Conservation (phyloP, 768 basidiomycete genomes). For the Kwoniella dejecticola region DNA sequence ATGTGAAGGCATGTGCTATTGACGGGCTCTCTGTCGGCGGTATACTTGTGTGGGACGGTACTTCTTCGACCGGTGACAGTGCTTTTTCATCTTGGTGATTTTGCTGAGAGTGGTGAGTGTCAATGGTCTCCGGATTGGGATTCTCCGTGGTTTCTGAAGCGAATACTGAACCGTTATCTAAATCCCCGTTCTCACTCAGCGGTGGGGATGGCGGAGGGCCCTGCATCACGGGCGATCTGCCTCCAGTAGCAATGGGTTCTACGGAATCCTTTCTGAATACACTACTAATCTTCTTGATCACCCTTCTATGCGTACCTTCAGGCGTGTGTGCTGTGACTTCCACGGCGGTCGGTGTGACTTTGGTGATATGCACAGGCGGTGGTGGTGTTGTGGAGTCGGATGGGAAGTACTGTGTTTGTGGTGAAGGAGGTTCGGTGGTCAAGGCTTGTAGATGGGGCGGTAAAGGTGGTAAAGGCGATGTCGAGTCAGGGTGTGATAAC, state of each 20-base stretch:
- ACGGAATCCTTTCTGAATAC: slow-evolving; percentile 29
- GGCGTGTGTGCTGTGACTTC: slow-evolving; percentile 18
- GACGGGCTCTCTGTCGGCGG: background rate
- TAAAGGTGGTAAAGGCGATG: slow-evolving; percentile 32
- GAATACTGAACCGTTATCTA: background rate
- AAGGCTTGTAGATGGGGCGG: slow-evolving; percentile 37
- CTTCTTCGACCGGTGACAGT: slow-evolving; percentile 9
- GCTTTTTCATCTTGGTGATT: slow-evolving; percentile 2
- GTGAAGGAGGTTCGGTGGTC: slow-evolving; percentile 7
- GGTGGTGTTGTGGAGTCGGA: background rate
- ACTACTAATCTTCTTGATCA: slow-evolving; percentile 36
- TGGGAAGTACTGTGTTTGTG: slow-evolving; percentile 16
- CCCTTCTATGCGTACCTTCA: slow-evolving; percentile 7
- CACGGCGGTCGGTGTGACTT: slow-evolving; percentile 46
- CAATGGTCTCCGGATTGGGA: background rate
- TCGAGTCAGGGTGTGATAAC: slow-evolving; percentile 38
- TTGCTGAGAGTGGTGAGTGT: background rate
- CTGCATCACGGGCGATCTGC: slow-evolving; percentile 26
- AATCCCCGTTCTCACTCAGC: slow-evolving; percentile 39
- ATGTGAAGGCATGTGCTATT: slow-evolving; percentile 16
- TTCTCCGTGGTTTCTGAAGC: slow-evolving; percentile 21
- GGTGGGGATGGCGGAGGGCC: slow-evolving; percentile 53
- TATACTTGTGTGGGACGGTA: background rate
- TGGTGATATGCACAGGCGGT: slow-evolving; percentile 47
- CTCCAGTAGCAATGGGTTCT: background rate